A percentile compares a stretch with the other conserved stretches of the same genome.
phyloP scores from a whole-genome alignment of 2,329 filamentous ascomycete genomes.

The Chaetomiaceae sp. region DNA sequence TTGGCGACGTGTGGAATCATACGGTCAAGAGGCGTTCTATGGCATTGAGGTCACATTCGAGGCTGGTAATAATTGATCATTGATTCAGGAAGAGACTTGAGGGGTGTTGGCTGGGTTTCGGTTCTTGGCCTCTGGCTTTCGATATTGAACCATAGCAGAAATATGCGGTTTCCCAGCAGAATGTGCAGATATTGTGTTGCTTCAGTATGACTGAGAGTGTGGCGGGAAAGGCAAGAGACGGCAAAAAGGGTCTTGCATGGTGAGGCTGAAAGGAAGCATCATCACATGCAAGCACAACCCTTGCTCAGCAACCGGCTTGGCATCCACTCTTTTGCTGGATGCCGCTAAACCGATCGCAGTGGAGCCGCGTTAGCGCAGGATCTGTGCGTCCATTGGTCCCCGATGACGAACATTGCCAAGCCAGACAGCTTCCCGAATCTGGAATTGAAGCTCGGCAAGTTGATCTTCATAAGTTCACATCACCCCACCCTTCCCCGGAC shows the following conservation, averaged over 20 bases:
- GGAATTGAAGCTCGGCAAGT: slow-evolving; percentile 11
- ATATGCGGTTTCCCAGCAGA: no score
- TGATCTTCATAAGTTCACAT: slow-evolving; percentile 1
- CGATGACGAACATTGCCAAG: slow-evolving; percentile 15
- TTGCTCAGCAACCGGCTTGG: neutral
- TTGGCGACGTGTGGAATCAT: neutral
- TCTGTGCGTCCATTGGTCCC: neutral
- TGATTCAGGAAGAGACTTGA: no score
- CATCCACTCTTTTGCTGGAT: neutral
- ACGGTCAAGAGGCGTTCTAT: neutral
- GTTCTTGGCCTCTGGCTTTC: neutral
- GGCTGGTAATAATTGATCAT: no score
- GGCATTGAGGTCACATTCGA: neutral
- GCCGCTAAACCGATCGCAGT: neutral
- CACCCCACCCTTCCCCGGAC: neutral
- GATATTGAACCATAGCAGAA: neutral
- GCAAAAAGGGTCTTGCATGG: no score
- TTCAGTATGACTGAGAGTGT: no score
- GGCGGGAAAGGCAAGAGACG: no score
- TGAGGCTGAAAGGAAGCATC: slow-evolving; percentile 9
- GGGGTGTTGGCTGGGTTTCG: slow-evolving; percentile 7
- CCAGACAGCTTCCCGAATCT: neutral
- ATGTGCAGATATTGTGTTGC: no score
- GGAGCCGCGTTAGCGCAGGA: neutral
- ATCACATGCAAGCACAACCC: slow-evolving; percentile 10